These are phyloP conservation scores for Allantophomopsis lycopodina DNA, from an alignment of 2,329 filamentous ascomycete genomes.

Conservation along the genomic window DNA sequence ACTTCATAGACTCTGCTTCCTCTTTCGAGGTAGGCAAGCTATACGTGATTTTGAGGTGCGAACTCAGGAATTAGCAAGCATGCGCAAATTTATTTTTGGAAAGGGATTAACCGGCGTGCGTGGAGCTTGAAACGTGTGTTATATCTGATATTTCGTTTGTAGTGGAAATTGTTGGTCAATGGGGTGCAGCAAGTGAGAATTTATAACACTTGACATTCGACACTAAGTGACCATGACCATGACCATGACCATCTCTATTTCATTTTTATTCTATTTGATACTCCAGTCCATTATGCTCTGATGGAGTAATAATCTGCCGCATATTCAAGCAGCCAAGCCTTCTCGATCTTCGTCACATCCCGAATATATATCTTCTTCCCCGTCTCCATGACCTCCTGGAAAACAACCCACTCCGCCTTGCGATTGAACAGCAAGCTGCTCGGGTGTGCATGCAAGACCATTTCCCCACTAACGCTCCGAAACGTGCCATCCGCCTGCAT, in stretches of 20 bases:
- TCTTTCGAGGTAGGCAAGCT: too few relatives aligned
- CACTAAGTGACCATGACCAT: too few relatives aligned
- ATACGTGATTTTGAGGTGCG: too few relatives aligned
- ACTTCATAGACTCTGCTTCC: too few relatives aligned
- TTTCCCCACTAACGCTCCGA: conserved; percentile 67
- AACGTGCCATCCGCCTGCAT: conserved; percentile 94
- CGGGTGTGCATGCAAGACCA: conserved; percentile 74
- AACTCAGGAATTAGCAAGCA: too few relatives aligned
- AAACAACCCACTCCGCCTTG: conserved; percentile 93
- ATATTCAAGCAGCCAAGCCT: conserved; percentile 82
- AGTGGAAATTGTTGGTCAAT: too few relatives aligned
- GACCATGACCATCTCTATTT: not conserved
- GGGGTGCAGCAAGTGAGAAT: too few relatives aligned
- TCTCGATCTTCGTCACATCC: conserved; percentile 88
- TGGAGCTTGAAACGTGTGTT: too few relatives aligned
- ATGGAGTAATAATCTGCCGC: conserved; percentile 71
- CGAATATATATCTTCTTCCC: conserved; percentile 79
- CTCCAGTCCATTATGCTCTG: not conserved
- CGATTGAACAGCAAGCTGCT: conserved; percentile 92
- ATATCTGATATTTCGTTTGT: too few relatives aligned
- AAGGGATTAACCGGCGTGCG: too few relatives aligned
- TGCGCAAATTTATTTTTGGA: too few relatives aligned
- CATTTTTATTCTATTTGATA: not conserved
- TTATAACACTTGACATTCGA: too few relatives aligned
- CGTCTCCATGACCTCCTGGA: conserved; percentile 86